Evolutionary conservation across 2,329 filamentous ascomycete genomes (phyloP).

Genomic region (Alternaria sp.): DNA sequence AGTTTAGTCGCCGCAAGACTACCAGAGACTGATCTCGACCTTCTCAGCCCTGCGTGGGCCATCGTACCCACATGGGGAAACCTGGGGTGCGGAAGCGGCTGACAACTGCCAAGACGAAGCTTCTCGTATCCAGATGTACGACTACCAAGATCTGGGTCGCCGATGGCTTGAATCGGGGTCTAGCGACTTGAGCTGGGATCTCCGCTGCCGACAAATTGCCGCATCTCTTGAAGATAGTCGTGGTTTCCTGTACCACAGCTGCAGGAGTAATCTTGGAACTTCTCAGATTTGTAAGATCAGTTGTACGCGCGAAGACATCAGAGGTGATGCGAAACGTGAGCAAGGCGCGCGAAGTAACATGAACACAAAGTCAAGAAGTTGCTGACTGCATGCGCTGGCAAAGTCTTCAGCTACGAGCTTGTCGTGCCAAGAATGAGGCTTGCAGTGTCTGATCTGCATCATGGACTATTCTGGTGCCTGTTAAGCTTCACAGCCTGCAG

Average conservation of each 20-base stretch:
- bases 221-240: not conserved
- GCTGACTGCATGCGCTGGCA: not conserved
- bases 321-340: not conserved
- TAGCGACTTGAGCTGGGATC: not conserved
- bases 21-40: conserved; percentile 13
- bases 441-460: not conserved
- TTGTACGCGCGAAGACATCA: not conserved
- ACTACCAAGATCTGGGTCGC: conserved; percentile 1
- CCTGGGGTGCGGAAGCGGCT: conserved; percentile 13
- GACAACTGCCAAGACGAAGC: conserved; percentile 7
- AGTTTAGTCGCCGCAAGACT: conserved; percentile 4
- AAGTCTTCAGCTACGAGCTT: not conserved
- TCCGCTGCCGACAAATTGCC: not conserved
- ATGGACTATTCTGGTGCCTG: not conserved
- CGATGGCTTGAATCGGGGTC: not conserved
- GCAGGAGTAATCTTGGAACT: not conserved
- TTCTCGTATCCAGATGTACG: conserved; percentile 1
- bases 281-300: not conserved
- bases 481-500: conserved; percentile 5
- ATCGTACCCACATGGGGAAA: not conserved
- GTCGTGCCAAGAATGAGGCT: not conserved
- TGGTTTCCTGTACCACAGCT: not conserved
- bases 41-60: not conserved
- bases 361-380: not conserved
- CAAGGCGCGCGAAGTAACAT: not conserved